Percentiles rank a stretch among this genome's conserved stretches.
Conservation (phyloP, 2,329 filamentous ascomycete genomes). For the Fusarium incarnatum region DNA sequence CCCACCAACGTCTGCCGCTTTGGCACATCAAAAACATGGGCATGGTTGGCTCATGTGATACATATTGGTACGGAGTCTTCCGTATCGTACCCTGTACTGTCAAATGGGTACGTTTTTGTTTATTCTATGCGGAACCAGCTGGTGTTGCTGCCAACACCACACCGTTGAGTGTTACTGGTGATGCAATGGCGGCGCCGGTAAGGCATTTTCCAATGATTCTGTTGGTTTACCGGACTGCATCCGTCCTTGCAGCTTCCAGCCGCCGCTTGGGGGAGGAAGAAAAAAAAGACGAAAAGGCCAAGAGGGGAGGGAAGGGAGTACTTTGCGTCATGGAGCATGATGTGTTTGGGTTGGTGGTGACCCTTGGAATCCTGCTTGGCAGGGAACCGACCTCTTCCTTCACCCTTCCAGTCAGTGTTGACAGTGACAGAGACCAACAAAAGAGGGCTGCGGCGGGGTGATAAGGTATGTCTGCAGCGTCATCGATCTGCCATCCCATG, state of each 20-base stretch:
- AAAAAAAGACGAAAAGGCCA: neutral
- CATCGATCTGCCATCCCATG: conserved; percentile 28
- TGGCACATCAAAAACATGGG: neutral
- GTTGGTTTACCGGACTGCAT: conserved; percentile 19
- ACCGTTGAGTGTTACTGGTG: conserved; percentile 30
- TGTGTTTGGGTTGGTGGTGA: conserved; percentile 27
- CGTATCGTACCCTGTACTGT: neutral
- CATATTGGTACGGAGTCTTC: neutral
- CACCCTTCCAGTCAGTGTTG: neutral
- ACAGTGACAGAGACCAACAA: conserved; percentile 2
- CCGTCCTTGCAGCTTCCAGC: conserved; percentile 27
- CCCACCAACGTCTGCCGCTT: neutral
- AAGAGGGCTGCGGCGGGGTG: conserved; percentile 28
- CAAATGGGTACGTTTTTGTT: neutral
- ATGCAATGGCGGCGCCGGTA: conserved; percentile 40
- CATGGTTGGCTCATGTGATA: conserved; percentile 12
- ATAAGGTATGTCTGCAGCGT: conserved; percentile 35
- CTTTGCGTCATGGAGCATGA: conserved; percentile 44
- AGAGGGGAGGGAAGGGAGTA: conserved; percentile 9
- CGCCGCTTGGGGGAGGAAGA: conserved; percentile 15
- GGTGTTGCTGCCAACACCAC: neutral
- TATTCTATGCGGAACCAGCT: neutral
- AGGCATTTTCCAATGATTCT: conserved; percentile 18
- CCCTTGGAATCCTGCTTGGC: conserved; percentile 41
- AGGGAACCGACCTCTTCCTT: conserved; percentile 9